Evolutionary conservation across 192 early-diverging fungal species (phyloP), one percentile per base, ranked within the genome.

Genomic region (Jimgerdemannia flammicorona): DNA sequence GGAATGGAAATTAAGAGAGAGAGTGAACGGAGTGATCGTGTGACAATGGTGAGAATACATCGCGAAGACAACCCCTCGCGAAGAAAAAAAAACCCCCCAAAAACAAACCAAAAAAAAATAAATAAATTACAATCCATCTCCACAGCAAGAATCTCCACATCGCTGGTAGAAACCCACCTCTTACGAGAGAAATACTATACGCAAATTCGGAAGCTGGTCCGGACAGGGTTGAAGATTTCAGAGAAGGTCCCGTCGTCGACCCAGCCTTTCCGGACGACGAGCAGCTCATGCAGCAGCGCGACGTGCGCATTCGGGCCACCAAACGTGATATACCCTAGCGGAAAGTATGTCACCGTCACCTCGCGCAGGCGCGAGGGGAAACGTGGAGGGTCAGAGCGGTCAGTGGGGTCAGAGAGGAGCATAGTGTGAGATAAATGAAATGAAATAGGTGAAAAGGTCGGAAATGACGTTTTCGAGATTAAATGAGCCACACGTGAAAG

Each of bases 221-320:
- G 14, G 91, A 83, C 81, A 70, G 91, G 88, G 7, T 84, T 85
- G 77, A 91, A 90, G 44, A 92, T 80, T 71, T 93, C 91, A 19
- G 87, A 81, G 75, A 92, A 93, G 63, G 84, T 81, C 18, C 78
- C 76, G 19, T 84, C 88, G 6, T 70, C 64, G 65, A 93, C 67
- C 90, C 88, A 91, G 44, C 84, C 43, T 44, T 84, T 78, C 49
- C 82, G 80, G 19, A 71, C 76, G 9, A 91, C 89, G 80, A 90
- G 87, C 39, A 83, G 73, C 44, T 88, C 81, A 67, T 87, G 81
- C 7, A 90, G 75, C 42, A 91, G 73, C 29, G 85, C 89, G 20
- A 91, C 81, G 70, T 90, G 86, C 3, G 87, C 87, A n/a, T 67
- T 81, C 3, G 91, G 90, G 3, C 91, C 91, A 43, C 90, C 90